Evolutionary conservation across 352 stramenopile genomes (phyloP), one percentile per base, ranked within the genome.

Genomic region (Plasmopara halstedii): DNA sequence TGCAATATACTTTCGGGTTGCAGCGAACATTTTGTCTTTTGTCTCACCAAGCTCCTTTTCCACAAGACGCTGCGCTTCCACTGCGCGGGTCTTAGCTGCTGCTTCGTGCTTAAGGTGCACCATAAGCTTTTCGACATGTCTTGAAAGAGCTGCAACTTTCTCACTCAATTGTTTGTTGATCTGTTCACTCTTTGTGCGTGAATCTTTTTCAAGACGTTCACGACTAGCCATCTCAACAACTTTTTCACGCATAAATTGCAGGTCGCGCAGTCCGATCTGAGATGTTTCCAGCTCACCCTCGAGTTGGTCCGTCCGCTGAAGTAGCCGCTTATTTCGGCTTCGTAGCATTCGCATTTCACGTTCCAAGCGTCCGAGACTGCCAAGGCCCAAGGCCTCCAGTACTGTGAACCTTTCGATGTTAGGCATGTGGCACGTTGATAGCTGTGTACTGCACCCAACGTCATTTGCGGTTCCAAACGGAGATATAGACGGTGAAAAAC

Each of bases 111-210:
- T 97, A 8, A 98, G 52, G 53, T 98, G 94, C 6, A 97, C 68
- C 90, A 98, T 97, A 18, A 98, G 69, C 65, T 98, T 98, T 56
- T 98, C 92, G 18, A 98, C 96, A 56, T 98, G 94, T 48, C 97
- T 88, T 21, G 82, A 90, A n/a, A 98, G 61, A 37, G 76, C 86
- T 8, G 83, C 68, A 22, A 98, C 80, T 65, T 97, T 95, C 25
- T 95, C 83, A 4, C 70, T 73, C 3, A 76, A 53, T 23, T 86
- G 69, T 25, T 78, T 82, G 22, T 75, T 67, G 14, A 75, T 70
- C 21, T 49, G 35, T 19, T 96, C 75, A 15, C 71, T 65, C 52
- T 84, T 88, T 9, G 38, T 56, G 11, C 86, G 81, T 11, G 94
- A 49, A 38, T 96, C 88, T 43, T 96, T 95, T 58, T 96, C 85